Evolutionary conservation across 1,284 basidiomycete species (phyloP).

Genomic region (Apiotrichum veenhuisii): DNA sequence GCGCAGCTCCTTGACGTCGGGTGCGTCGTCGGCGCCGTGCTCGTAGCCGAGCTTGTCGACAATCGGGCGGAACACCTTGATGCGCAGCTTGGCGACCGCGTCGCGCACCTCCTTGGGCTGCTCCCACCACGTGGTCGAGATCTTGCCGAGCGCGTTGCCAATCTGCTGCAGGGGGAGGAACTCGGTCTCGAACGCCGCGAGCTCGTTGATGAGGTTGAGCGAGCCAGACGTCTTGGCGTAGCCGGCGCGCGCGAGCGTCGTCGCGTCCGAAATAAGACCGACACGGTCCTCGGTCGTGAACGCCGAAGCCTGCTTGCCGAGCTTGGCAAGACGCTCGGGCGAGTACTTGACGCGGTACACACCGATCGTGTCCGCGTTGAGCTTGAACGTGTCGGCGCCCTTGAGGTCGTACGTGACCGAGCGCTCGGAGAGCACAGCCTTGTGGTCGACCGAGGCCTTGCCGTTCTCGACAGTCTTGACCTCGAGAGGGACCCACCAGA

Average conservation of each 20-base stretch:
- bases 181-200: slow-evolving; percentile 67
- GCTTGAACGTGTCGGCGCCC: slow-evolving; percentile 70
- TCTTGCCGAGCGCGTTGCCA: slow-evolving; percentile 52
- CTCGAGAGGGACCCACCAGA: slow-evolving; percentile 80
- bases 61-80: slow-evolving; percentile 73
- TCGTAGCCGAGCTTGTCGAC: slow-evolving; percentile 78
- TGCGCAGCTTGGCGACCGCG: slow-evolving; percentile 62
- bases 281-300: slow-evolving; percentile 83
- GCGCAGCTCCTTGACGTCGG: slow-evolving; percentile 71
- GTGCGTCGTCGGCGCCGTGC: slow-evolving; percentile 64
- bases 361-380: slow-evolving; percentile 85
- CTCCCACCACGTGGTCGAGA: slow-evolving; percentile 84
- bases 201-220: slow-evolving; percentile 64
- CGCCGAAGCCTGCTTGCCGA: slow-evolving; percentile 73
- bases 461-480: slow-evolving; percentile 58
- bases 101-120: slow-evolving; percentile 60
- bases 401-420: slow-evolving; percentile 63
- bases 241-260: slow-evolving; percentile 76
- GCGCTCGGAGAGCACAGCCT: slow-evolving; percentile 65
- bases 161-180: slow-evolving; percentile 51
- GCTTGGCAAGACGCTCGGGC: slow-evolving; percentile 70
- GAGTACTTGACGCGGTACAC: slow-evolving; percentile 87
- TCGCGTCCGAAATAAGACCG: slow-evolving; percentile 76
- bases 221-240: slow-evolving; percentile 71
- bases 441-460: slow-evolving; percentile 58